These are phyloP conservation scores for Hypholoma sublateritium DNA, from an alignment of 768 basidiomycete genomes.

Conservation along the genomic window DNA sequence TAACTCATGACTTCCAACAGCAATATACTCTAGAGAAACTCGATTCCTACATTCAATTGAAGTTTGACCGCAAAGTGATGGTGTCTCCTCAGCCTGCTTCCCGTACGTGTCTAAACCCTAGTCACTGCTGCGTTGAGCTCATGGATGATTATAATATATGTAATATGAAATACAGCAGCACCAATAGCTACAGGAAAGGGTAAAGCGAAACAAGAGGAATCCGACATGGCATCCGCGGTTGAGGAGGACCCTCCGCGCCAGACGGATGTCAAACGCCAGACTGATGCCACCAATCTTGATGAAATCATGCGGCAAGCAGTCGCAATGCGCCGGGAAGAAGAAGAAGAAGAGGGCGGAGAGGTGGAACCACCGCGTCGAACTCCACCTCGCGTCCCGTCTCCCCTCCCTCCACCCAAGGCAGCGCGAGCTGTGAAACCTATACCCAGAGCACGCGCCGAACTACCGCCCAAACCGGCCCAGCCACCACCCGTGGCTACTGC, in stretches of 20 bases:
- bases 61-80: conserved; percentile 46
- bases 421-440: conserved; percentile 27
- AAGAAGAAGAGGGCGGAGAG: conserved; percentile 27
- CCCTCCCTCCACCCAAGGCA: conserved; percentile 27
- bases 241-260: conserved; percentile 33
- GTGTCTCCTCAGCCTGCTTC: conserved; percentile 26
- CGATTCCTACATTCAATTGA: conserved; percentile 61
- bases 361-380: conserved; percentile 23
- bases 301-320: conserved; percentile 17
- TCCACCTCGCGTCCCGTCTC: conserved; percentile 27
- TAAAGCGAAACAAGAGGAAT: conserved; percentile 14
- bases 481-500: conserved; percentile 1
- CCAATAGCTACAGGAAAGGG: conserved; percentile 14
- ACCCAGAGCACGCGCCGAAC: conserved; percentile 20
- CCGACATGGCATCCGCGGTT: conserved; percentile 11
- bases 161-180: conserved; percentile 10
- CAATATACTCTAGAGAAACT: conserved; percentile 74
- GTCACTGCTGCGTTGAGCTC: neutral
- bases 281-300: conserved; percentile 42
- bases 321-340: conserved; percentile 30
- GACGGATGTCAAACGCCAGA: neutral
- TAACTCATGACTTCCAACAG: conserved; percentile 32
- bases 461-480: conserved; percentile 8
- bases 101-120: conserved; percentile 27
- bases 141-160: neutral